Conservation (phyloP, 106 monocot species). For the Allium sativum region DNA sequence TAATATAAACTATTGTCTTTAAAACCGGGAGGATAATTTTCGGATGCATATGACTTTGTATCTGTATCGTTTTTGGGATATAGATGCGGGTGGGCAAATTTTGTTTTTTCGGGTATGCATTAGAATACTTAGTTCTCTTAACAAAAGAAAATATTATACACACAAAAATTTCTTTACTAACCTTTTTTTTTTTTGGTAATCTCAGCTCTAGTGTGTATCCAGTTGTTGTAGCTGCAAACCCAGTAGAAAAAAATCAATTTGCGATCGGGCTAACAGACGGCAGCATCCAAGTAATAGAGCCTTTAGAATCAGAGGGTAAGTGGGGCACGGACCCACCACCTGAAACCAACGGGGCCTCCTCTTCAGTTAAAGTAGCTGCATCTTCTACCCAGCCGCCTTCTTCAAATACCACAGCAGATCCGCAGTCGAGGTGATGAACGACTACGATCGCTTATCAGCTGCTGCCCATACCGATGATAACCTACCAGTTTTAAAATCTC, state of each 20-base stretch:
- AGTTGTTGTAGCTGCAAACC: constrained; percentile 41
- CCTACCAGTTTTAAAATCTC: not conserved
- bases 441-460: too few relatives aligned
- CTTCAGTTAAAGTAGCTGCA: constrained; percentile 2
- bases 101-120: too few relatives aligned
- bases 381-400: constrained; percentile 14
- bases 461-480: not conserved
- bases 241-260: constrained; percentile 40
- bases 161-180: too few relatives aligned
- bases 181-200: not conserved
- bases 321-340: constrained; percentile 31
- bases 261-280: constrained; percentile 56
- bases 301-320: constrained; percentile 31
- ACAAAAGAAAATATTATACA: too few relatives aligned
- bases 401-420: constrained; percentile 14
- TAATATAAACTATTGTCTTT: too few relatives aligned
- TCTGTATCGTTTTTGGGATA: too few relatives aligned
- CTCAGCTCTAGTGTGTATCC: constrained; percentile 29
- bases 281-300: constrained; percentile 45
- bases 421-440: constrained; percentile 12
- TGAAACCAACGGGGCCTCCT: constrained; percentile 12
- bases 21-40: too few relatives aligned
- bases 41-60: too few relatives aligned
- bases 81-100: too few relatives aligned
- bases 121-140: too few relatives aligned